Conservation (phyloP, 768 basidiomycete species). For the Mycena capillaripes region DNA sequence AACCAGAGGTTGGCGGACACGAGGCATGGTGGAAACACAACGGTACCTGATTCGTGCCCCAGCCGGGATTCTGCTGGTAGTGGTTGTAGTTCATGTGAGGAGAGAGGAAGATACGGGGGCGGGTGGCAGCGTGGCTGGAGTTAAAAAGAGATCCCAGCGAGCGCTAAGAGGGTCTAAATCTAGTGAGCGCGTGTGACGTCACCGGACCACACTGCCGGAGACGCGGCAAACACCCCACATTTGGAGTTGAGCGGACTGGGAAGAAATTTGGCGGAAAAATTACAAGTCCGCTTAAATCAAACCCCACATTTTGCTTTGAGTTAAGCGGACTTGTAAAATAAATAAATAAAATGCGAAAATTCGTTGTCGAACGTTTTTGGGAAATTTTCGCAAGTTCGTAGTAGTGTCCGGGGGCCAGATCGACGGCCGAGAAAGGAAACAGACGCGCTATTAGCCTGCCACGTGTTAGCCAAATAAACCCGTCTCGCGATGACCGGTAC, state of each 20-base stretch:
- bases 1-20: background rate
- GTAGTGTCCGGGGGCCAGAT: no score
- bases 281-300: no score
- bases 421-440: no score
- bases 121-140: background rate
- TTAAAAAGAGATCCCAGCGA: background rate
- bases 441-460: constrained; percentile 12
- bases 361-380: no score
- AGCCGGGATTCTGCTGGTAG: constrained; percentile 62
- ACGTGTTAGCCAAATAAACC: constrained; percentile 7
- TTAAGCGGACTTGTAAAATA: no score
- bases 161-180: background rate
- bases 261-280: no score
- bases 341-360: no score
- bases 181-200: constrained; percentile 3
- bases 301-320: no score
- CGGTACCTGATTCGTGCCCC: constrained; percentile 63
- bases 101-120: constrained; percentile 7
- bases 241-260: no score
- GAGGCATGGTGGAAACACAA: background rate
- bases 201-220: background rate
- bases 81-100: constrained; percentile 57
- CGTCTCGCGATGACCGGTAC: constrained; percentile 20
- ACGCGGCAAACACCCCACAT: background rate
- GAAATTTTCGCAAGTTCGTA: no score